A percentile compares a stretch with the other conserved stretches of the same genome.
These are phyloP conservation scores for Boletus tomentosulus DNA, from an alignment of 768 basidiomycete species.

Conservation along the genomic window DNA sequence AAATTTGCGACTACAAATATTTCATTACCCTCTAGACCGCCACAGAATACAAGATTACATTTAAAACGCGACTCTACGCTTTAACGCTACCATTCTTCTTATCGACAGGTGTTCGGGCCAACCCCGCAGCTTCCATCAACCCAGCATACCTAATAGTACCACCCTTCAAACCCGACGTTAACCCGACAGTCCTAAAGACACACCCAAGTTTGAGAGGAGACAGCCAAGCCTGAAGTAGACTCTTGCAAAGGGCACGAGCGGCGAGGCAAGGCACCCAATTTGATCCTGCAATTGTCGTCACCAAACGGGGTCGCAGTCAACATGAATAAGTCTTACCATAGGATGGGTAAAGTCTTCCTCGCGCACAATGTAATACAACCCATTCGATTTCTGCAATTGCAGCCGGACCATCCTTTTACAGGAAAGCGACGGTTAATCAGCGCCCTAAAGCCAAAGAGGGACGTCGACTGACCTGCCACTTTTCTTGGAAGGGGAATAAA, in stretches of 20 bases:
- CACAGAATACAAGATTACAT: no score
- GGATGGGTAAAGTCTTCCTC: conserved; percentile 63
- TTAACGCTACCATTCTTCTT: no score
- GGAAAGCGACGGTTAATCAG: not conserved
- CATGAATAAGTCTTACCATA: conserved; percentile 33
- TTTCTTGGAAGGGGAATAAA: conserved; percentile 50
- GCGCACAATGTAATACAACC: conserved; percentile 41
- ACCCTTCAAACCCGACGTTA: not conserved
- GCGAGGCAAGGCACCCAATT: conserved; percentile 8
- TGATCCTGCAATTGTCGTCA: conserved; percentile 5
- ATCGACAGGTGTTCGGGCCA: no score
- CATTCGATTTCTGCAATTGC: conserved; percentile 42
- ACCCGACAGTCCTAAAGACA: conserved; percentile 15
- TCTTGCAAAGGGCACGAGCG: conserved; percentile 13
- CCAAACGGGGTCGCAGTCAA: not conserved
- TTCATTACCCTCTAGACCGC: no score
- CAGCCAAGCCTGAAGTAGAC: conserved; percentile 18
- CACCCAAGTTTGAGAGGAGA: conserved; percentile 22
- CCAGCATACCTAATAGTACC: no score
- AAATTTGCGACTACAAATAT: not conserved
- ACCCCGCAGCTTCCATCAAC: no score
- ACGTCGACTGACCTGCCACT: conserved; percentile 40
- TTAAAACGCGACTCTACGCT: no score
- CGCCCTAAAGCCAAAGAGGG: not conserved
- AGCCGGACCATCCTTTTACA: conserved; percentile 44